Conservation (phyloP, 169 alveolate genomes). For the Eimeria sp. region DNA sequence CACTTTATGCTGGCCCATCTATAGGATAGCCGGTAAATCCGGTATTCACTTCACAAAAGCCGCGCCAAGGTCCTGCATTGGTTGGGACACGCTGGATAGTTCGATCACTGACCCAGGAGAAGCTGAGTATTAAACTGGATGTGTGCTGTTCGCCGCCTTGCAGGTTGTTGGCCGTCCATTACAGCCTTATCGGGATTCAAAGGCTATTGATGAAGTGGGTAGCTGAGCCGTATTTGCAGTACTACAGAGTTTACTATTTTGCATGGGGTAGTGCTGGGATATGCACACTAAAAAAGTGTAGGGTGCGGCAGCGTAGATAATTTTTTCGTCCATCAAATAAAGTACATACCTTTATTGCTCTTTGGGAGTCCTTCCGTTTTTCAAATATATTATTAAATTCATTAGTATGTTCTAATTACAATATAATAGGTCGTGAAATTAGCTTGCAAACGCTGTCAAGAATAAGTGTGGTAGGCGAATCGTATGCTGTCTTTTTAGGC, state of each 20-base stretch:
- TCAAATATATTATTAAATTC: too few species aligned
- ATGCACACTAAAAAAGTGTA: neutral
- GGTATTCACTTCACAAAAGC: neutral
- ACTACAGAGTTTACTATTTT: neutral
- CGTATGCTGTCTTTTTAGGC: neutral
- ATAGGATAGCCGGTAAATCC: neutral
- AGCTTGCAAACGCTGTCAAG: neutral
- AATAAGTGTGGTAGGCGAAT: neutral
- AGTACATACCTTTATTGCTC: too few species aligned
- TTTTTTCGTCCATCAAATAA: too few species aligned
- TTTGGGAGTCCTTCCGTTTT: too few species aligned
- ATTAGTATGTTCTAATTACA: too few species aligned
- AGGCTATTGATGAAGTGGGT: conserved; percentile 17
- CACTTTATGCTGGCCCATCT: neutral
- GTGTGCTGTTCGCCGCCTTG: too few species aligned
- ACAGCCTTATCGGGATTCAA: neutral
- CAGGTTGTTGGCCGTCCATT: neutral
- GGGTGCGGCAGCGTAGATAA: neutral
- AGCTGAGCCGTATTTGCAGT: neutral
- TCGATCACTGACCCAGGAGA: neutral
- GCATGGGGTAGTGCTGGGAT: neutral
- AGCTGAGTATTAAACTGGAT: neutral
- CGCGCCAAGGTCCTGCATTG: neutral
- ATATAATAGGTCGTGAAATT: neutral
- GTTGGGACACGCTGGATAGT: neutral